A percentile compares a stretch with the other conserved stretches of the same genome.
Conservation (phyloP, 805 yeast species). For the Starmerella floris region DNA sequence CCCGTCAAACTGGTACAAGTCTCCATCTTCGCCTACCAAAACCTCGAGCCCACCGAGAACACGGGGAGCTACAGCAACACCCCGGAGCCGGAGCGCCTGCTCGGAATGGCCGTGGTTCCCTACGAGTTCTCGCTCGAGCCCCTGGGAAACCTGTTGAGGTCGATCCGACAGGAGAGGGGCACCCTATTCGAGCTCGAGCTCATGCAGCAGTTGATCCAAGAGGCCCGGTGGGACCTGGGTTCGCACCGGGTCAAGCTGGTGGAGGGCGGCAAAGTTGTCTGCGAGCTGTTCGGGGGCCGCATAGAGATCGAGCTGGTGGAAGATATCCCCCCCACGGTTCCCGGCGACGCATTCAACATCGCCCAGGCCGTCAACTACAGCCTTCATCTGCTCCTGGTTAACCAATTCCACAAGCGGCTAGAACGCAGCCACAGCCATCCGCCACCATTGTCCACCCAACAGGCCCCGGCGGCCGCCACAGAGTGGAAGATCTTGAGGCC, state of each 20-base stretch:
- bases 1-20: constrained; percentile 43
- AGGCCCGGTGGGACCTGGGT: constrained; percentile 48
- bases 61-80: neutral
- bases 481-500: constrained; percentile 22
- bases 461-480: neutral
- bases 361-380: constrained; percentile 45
- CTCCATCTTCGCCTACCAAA: constrained; percentile 33
- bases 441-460: constrained; percentile 12
- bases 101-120: constrained; percentile 4
- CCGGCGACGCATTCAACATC: constrained; percentile 25
- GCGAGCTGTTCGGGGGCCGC: constrained; percentile 52
- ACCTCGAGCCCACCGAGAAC: neutral
- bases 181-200: constrained; percentile 80
- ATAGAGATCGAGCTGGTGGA: constrained; percentile 59
- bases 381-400: constrained; percentile 48
- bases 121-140: neutral
- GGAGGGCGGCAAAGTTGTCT: constrained; percentile 42
- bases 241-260: constrained; percentile 58
- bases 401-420: constrained; percentile 40
- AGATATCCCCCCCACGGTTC: constrained; percentile 24
- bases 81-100: constrained; percentile 3
- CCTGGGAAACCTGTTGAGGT: constrained; percentile 24
- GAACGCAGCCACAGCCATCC: constrained; percentile 27
- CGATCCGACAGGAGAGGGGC: constrained; percentile 52
- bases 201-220: constrained; percentile 62